phyloP scores from a whole-genome alignment of 202 grass and related monocot species.

The Alloteropsis angusta region DNA sequence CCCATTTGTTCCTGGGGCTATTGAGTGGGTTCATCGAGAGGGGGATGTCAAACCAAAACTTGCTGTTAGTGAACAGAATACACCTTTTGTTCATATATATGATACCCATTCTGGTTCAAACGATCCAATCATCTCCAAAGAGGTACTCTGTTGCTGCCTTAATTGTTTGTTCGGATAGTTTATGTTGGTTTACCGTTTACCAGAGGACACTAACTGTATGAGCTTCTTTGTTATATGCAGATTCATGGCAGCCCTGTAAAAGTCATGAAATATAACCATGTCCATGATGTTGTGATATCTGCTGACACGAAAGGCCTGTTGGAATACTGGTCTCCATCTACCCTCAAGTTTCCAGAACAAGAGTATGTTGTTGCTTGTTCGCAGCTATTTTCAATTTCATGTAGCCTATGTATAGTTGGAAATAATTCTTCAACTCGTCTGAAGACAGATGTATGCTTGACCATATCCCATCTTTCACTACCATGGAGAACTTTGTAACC shows the following conservation, averaged over 20 bases:
- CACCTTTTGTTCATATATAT: conserved; percentile 73
- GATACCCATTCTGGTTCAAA: conserved; percentile 79
- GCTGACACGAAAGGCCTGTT: conserved; percentile 74
- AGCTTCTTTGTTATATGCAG: conserved; percentile 34
- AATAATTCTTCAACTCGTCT: not conserved
- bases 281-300: conserved; percentile 68
- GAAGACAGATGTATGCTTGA: not conserved
- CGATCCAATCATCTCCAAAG: conserved; percentile 82
- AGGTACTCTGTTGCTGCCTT: conserved; percentile 39
- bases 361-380: conserved; percentile 38
- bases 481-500: not conserved
- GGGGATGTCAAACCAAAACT: conserved; percentile 91
- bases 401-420: not conserved
- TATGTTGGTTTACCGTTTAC: not conserved
- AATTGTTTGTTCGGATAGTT: not conserved
- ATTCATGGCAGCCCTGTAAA: conserved; percentile 77
- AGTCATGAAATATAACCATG: conserved; percentile 89
- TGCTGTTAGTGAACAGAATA: conserved; percentile 74
- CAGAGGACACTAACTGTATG: not conserved
- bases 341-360: conserved; percentile 75
- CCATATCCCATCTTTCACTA: too few relatives aligned
- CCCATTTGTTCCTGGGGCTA: conserved; percentile 67
- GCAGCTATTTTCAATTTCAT: not conserved
- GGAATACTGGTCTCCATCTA: conserved; percentile 88
- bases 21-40: conserved; percentile 87